Conservation (phyloP, 2,329 filamentous ascomycete genomes). For the Elsinoe fawcettii region DNA sequence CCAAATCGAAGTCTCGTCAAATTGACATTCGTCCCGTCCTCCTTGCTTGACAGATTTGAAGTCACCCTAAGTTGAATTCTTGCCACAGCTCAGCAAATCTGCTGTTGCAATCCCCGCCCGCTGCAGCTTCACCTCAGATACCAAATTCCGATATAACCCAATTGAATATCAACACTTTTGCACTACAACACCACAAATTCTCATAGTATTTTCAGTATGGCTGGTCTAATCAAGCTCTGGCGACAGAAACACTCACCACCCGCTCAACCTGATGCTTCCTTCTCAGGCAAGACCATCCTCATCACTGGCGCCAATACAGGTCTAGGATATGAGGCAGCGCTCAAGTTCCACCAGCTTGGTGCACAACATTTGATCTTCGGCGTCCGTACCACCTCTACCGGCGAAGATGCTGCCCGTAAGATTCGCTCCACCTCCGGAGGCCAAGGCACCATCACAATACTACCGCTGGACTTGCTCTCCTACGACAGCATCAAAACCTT, state of each 20-base stretch:
- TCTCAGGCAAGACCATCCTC: conserved; percentile 21
- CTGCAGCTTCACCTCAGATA: too few relatives aligned
- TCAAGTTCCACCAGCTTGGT: conserved; percentile 32
- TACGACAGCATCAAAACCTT: conserved; percentile 23
- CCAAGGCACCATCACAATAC: conserved; percentile 27
- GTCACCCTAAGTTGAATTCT: too few relatives aligned
- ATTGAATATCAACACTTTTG: not conserved
- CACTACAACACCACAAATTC: not conserved
- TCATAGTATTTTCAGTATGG: not conserved
- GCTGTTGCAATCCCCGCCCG: too few relatives aligned
- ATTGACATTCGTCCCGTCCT: too few relatives aligned
- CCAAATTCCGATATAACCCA: too few relatives aligned
- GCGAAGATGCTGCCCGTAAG: conserved; percentile 27
- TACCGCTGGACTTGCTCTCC: conserved; percentile 23
- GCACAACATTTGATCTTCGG: conserved; percentile 33
- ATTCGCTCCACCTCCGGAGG: conserved; percentile 25
- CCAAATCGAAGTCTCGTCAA: too few relatives aligned
- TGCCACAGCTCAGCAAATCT: too few relatives aligned
- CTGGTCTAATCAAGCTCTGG: conserved; percentile 4
- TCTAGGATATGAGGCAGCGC: conserved; percentile 32
- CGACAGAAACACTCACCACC: not conserved
- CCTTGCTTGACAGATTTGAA: too few relatives aligned
- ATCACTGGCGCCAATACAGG: conserved; percentile 33
- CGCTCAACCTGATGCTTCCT: conserved; percentile 15
- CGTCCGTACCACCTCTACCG: conserved; percentile 31